Evolutionary conservation across 306 rosid genomes (phyloP).

Genomic region (Glycine soja): DNA sequence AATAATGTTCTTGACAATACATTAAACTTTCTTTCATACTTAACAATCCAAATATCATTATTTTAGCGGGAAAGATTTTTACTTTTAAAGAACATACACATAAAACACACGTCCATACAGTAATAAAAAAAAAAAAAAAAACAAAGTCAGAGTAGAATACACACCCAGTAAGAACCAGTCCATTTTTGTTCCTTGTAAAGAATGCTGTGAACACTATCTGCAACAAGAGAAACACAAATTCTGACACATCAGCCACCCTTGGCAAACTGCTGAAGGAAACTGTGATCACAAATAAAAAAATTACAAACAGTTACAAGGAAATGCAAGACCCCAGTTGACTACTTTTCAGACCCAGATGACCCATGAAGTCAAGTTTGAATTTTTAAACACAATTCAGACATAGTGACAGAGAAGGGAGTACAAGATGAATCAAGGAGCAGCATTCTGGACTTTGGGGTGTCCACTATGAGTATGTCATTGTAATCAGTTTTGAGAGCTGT

Average conservation of each 20-base stretch:
- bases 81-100: slow-evolving; percentile 16
- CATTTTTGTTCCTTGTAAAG: slow-evolving; percentile 77
- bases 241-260: slow-evolving; percentile 4
- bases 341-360: slow-evolving; percentile 14
- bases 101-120: not conserved
- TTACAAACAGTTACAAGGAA: not conserved
- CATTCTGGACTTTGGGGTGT: slow-evolving; percentile 69
- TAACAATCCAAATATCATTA: not conserved
- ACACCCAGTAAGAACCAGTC: slow-evolving; percentile 90
- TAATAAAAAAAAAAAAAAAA: slow-evolving; percentile 27
- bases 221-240: slow-evolving; percentile 36
- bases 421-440: slow-evolving; percentile 85
- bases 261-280: slow-evolving; percentile 15
- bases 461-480: slow-evolving; percentile 79
- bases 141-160: slow-evolving; percentile 48
- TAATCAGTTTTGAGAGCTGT: slow-evolving; percentile 58
- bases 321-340: slow-evolving; percentile 5
- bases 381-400: not conserved
- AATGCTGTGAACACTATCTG: slow-evolving; percentile 89
- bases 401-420: slow-evolving; percentile 35
- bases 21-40: not conserved
- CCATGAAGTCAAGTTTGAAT: slow-evolving; percentile 37
- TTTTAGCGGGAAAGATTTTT: not conserved
- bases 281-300: not conserved
- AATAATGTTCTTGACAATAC: not conserved